Evolutionary conservation across 2,329 filamentous ascomycete genomes (phyloP).

Genomic region (Eutypa lata): DNA sequence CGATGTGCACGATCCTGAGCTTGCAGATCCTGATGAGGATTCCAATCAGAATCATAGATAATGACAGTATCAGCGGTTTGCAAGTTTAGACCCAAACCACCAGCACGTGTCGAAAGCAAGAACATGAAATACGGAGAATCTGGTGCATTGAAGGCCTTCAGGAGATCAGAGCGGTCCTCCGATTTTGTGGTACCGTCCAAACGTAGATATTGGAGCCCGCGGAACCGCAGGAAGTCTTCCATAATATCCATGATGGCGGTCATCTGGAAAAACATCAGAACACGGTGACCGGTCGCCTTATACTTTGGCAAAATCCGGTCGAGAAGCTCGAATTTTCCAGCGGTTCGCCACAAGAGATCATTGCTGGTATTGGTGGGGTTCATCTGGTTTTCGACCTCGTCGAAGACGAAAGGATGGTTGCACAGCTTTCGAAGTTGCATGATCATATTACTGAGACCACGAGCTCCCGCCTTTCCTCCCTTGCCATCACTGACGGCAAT

Average conservation of each 20-base stretch:
- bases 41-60: constrained; percentile 99
- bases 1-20: constrained; percentile 99
- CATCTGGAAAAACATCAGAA: constrained; percentile 99
- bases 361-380: constrained; percentile 87
- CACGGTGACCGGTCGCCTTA: constrained; percentile 82
- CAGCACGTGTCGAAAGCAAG: constrained; percentile 94
- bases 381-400: constrained; percentile 97
- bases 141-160: constrained; percentile 86
- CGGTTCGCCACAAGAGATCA: constrained; percentile 89
- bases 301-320: constrained; percentile 95
- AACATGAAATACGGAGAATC: constrained; percentile 96
- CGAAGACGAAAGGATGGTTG: constrained; percentile 98
- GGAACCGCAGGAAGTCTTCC: constrained; percentile 91
- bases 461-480: constrained; percentile 89
- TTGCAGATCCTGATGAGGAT: constrained; percentile 97
- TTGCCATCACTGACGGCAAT: constrained; percentile 93
- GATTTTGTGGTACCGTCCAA: constrained; percentile 96
- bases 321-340: constrained; percentile 94
- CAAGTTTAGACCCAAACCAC: constrained; percentile 94
- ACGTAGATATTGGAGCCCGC: constrained; percentile 81
- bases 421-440: constrained; percentile 99
- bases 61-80: constrained; percentile 99
- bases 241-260: constrained; percentile 99
- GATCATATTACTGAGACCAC: constrained; percentile 98
- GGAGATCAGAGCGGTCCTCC: constrained; percentile 88